Percentiles rank a stretch among this genome's conserved stretches.
Conservation (phyloP, 495 filamentous ascomycete species). For the Bathelium albidoporum region DNA sequence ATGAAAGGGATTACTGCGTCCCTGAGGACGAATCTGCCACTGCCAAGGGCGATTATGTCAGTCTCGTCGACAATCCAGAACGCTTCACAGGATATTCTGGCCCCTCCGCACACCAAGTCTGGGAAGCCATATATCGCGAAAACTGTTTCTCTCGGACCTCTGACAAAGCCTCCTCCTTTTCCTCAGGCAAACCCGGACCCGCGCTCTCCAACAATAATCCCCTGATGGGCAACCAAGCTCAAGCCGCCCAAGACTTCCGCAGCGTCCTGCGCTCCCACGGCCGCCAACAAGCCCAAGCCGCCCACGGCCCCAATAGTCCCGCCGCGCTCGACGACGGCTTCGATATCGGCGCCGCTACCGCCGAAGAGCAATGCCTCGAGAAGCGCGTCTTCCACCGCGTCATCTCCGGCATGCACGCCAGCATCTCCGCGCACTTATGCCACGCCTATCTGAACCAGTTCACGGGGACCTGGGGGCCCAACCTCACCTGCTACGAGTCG, state of each 20-base stretch:
- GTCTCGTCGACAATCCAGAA: constrained; percentile 85
- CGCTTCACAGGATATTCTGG: constrained; percentile 91
- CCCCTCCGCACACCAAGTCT: constrained; percentile 71
- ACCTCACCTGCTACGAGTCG: constrained; percentile 76
- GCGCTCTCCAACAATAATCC: constrained; percentile 16
- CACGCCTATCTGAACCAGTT: constrained; percentile 94
- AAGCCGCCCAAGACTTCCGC: constrained; percentile 75
- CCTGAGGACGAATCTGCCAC: constrained; percentile 84
- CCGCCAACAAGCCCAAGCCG: constrained; percentile 46
- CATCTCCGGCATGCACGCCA: constrained; percentile 94
- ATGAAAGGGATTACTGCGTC: constrained; percentile 93
- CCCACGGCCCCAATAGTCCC: constrained; percentile 19
- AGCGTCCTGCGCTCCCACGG: constrained; percentile 66
- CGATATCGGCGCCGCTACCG: constrained; percentile 42
- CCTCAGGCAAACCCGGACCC: constrained; percentile 14
- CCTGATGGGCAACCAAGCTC: constrained; percentile 28
- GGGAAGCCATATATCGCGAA: constrained; percentile 93
- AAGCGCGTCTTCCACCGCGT: constrained; percentile 96
- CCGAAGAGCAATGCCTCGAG: constrained; percentile 88
- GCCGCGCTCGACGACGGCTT: constrained; percentile 26
- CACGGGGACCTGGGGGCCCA: constrained; percentile 88
- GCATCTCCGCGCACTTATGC: constrained; percentile 91
- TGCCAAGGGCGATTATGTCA: constrained; percentile 92
- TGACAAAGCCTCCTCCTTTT: constrained; percentile 8
- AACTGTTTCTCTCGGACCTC: constrained; percentile 82